Percentiles rank a stretch among this genome's conserved stretches.
Conservation (phyloP, 2,329 filamentous ascomycete species). For the Neoascochyta sp. region DNA sequence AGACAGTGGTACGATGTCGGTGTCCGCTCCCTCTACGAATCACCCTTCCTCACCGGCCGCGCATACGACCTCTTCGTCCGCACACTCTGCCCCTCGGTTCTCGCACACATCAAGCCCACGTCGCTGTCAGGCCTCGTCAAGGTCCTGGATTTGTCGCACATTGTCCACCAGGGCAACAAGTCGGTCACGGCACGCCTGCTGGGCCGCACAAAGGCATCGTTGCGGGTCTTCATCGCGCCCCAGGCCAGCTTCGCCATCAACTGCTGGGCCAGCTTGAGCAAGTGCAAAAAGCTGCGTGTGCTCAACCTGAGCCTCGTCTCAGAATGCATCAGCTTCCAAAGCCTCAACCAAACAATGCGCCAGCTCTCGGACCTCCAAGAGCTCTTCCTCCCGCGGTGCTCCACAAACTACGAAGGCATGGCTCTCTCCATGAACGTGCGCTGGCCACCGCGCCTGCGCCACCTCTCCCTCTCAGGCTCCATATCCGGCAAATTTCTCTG, state of each 20-base stretch:
- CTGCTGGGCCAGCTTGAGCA: conserved; percentile 55
- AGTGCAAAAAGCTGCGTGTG: conserved; percentile 49
- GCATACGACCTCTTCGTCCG: conserved; percentile 54
- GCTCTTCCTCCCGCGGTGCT: conserved; percentile 46
- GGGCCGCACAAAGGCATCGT: conserved; percentile 49
- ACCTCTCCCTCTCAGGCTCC: conserved; percentile 44
- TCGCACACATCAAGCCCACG: conserved; percentile 47
- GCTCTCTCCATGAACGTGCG: conserved; percentile 21
- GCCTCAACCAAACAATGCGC: conserved; percentile 51
- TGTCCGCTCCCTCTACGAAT: conserved; percentile 51
- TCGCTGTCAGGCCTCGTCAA: conserved; percentile 51
- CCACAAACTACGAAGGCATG: conserved; percentile 26
- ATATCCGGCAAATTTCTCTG: conserved; percentile 44
- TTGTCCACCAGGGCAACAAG: conserved; percentile 59
- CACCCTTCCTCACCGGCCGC: conserved; percentile 50
- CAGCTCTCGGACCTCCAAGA: conserved; percentile 44
- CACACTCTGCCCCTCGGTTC: conserved; percentile 53
- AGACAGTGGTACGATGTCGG: conserved; percentile 56
- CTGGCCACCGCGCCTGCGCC: conserved; percentile 45
- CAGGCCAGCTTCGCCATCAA: conserved; percentile 56
- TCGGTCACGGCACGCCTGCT: conserved; percentile 56
- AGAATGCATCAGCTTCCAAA: conserved; percentile 48
- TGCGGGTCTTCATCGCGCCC: conserved; percentile 56
- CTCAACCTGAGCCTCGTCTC: conserved; percentile 54
- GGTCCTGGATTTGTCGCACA: conserved; percentile 50